phyloP scores from a whole-genome alignment of 1,139 yeast species.

The Nakaseomyces nivariensis region DNA sequence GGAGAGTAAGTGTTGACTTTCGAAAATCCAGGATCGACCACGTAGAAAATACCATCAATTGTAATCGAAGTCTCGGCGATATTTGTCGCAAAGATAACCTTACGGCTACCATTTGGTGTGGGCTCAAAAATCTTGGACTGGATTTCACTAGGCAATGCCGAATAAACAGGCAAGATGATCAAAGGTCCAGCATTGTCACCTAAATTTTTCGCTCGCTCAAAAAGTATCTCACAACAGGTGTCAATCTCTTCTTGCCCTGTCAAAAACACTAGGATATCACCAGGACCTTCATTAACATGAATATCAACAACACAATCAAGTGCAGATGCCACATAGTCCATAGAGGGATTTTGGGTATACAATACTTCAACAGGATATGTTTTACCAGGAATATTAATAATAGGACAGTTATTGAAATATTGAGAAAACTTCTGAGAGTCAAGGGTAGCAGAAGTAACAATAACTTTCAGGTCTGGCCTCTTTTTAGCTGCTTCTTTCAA shows the following conservation, averaged over 20 bases:
- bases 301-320: constrained; percentile 75
- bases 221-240: constrained; percentile 69
- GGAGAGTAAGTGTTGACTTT: constrained; percentile 81
- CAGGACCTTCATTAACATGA: constrained; percentile 65
- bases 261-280: constrained; percentile 75
- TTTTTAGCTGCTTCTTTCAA: constrained; percentile 59
- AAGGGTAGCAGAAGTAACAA: constrained; percentile 87
- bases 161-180: constrained; percentile 81
- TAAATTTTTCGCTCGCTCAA: constrained; percentile 54
- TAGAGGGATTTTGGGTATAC: constrained; percentile 71
- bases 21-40: constrained; percentile 87
- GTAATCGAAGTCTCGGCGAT: constrained; percentile 97
- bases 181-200: constrained; percentile 59
- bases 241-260: constrained; percentile 95
- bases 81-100: constrained; percentile 89
- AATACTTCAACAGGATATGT: constrained; percentile 80
- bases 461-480: constrained; percentile 67
- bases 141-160: constrained; percentile 76
- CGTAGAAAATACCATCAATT: constrained; percentile 82
- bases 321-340: constrained; percentile 76
- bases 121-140: constrained; percentile 82
- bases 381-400: constrained; percentile 76
- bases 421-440: constrained; percentile 75
- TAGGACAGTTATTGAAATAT: constrained; percentile 72
- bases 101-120: constrained; percentile 67